Conservation (phyloP, 768 basidiomycete genomes). For the Mycena rebaudengoi region DNA sequence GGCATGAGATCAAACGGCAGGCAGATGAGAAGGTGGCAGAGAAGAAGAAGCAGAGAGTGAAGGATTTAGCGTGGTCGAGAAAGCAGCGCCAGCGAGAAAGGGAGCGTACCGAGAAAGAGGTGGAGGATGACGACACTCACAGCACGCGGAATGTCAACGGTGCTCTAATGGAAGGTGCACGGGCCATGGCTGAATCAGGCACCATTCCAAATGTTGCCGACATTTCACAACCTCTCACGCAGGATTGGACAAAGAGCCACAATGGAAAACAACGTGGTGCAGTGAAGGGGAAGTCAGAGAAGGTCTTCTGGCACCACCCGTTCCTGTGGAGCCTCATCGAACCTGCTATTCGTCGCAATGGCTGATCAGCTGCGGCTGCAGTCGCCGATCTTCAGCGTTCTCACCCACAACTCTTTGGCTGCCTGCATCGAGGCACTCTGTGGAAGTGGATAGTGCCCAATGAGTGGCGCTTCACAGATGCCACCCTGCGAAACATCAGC, state of each 20-base stretch:
- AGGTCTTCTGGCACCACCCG: background rate
- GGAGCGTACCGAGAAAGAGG: background rate
- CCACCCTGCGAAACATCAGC: background rate
- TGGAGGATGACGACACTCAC: background rate
- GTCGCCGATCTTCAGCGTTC: background rate
- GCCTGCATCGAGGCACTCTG: background rate
- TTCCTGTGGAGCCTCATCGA: background rate
- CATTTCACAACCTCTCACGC: background rate
- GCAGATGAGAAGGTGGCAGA: background rate
- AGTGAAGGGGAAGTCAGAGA: background rate
- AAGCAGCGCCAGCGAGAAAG: background rate
- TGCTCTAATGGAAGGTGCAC: background rate
- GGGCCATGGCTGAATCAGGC: background rate
- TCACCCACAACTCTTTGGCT: background rate
- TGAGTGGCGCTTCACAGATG: background rate
- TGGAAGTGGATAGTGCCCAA: background rate
- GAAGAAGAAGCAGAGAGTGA: background rate
- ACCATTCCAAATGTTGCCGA: background rate
- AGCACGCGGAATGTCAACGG: background rate
- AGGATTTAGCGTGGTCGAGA: background rate
- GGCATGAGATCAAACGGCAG: too few species aligned
- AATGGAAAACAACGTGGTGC: background rate
- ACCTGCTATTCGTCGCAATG: background rate
- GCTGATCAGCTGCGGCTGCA: background rate
- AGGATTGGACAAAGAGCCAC: background rate